Conservation (phyloP, 2,329 filamentous ascomycete genomes). For the Didymella pinodella region DNA sequence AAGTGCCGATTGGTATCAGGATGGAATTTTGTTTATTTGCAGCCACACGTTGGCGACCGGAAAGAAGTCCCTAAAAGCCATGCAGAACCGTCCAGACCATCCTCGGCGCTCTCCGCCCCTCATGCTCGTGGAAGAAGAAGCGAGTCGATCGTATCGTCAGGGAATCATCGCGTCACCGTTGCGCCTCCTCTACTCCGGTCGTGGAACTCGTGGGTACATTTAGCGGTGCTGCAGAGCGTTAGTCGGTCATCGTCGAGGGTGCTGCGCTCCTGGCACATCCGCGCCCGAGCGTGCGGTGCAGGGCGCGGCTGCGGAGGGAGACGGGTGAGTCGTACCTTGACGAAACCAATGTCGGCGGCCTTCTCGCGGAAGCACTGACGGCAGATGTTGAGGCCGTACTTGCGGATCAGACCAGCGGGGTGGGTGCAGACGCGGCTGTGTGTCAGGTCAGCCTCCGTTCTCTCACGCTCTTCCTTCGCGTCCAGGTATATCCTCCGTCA, state of each 20-base stretch:
- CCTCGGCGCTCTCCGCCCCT: conserved; percentile 26
- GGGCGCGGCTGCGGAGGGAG: background rate
- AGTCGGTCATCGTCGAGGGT: conserved; percentile 12
- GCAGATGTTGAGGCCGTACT: conserved; percentile 93
- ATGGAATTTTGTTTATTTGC: conserved; percentile 39
- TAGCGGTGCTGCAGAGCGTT: conserved; percentile 46
- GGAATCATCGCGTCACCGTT: conserved; percentile 42
- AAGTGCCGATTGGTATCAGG: conserved; percentile 25
- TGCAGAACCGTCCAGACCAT: conserved; percentile 35
- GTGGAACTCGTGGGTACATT: conserved; percentile 34
- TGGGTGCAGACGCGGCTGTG: conserved; percentile 85
- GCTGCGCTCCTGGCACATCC: background rate
- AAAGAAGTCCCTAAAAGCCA: conserved; percentile 32
- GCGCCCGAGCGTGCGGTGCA: background rate
- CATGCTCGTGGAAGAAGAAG: conserved; percentile 27
- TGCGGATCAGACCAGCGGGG: conserved; percentile 98
- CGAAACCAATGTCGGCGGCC: conserved; percentile 71
- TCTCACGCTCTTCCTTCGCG: conserved; percentile 4
- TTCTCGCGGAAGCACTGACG: conserved; percentile 77
- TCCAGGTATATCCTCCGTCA: conserved; percentile 15
- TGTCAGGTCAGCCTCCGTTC: conserved; percentile 40
- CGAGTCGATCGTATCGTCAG: conserved; percentile 36
- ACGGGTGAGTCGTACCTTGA: conserved; percentile 62
- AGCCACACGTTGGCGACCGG: conserved; percentile 31
- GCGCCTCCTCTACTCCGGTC: conserved; percentile 41